Evolutionary conservation across 2,329 filamentous ascomycete species (phyloP).

Genomic region (Xylariaceae sp.): DNA sequence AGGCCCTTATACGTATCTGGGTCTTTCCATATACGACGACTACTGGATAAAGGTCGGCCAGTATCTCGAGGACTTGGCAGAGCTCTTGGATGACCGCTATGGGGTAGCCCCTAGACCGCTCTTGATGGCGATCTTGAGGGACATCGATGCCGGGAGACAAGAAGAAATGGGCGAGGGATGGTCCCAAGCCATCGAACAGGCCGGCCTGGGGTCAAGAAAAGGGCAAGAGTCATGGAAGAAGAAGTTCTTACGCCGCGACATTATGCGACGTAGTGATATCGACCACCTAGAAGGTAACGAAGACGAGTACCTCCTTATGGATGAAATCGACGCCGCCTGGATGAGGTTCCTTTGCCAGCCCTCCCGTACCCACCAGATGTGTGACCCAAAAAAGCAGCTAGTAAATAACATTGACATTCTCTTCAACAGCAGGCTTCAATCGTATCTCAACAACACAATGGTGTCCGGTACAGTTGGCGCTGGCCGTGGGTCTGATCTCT

Average conservation of each 20-base stretch:
- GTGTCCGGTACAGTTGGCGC: conserved; percentile 10
- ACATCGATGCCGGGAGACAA: conserved; percentile 28
- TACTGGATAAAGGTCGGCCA: conserved; percentile 35
- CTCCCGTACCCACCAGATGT: conserved; percentile 34
- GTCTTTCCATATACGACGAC: conserved; percentile 33
- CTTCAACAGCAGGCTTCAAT: conserved; percentile 36
- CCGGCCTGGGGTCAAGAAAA: background rate
- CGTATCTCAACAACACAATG: conserved; percentile 25
- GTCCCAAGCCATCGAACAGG: background rate
- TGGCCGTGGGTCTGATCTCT: conserved; percentile 3
- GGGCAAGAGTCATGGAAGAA: background rate
- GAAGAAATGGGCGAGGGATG: background rate
- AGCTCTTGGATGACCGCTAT: conserved; percentile 20
- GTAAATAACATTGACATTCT: conserved; percentile 32
- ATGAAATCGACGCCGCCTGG: conserved; percentile 34
- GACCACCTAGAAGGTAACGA: background rate
- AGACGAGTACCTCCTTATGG: conserved; percentile 10
- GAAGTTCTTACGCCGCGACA: conserved; percentile 15
- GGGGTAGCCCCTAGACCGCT: conserved; percentile 30
- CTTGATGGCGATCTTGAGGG: conserved; percentile 31
- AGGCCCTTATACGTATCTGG: conserved; percentile 35
- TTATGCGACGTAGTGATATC: conserved; percentile 21
- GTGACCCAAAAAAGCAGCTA: conserved; percentile 30
- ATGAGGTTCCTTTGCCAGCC: conserved; percentile 32
- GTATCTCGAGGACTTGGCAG: conserved; percentile 31